Evolutionary conservation across 352 stramenopile genomes (phyloP).

Genomic region (Poterioochromonas sp.): DNA sequence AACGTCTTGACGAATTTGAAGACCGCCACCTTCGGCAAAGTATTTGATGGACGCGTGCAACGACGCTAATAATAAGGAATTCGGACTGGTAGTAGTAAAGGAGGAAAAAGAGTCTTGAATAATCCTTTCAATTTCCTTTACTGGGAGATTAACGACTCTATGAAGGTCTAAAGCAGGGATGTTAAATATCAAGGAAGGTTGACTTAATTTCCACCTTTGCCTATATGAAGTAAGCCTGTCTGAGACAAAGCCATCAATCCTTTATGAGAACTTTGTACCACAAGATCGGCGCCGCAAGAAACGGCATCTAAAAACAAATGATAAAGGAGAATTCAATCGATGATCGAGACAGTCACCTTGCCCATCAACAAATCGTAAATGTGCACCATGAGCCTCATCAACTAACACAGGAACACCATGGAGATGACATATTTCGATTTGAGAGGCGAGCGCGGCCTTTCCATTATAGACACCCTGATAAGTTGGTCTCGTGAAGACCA

Average conservation of each 20-base stretch:
- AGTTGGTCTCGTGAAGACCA: neutral
- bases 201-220: no score
- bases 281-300: slow-evolving; percentile 15
- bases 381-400: slow-evolving; percentile 19
- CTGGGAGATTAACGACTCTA: neutral
- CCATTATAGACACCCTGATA: neutral
- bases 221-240: neutral
- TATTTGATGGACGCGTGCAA: neutral
- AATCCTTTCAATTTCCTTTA: neutral
- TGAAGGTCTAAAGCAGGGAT: neutral
- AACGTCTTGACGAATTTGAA: neutral
- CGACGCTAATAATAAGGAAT: neutral
- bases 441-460: neutral
- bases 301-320: neutral
- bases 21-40: neutral
- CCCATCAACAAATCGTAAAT: neutral
- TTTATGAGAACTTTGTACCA: slow-evolving; percentile 22
- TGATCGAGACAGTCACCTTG: neutral
- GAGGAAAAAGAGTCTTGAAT: neutral
- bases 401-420: neutral
- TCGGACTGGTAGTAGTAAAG: slow-evolving; percentile 9
- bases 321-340: no score
- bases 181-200: no score
- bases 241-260: neutral
- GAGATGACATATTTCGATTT: neutral